phyloP scores from a whole-genome alignment of 495 filamentous ascomycete species.

The Xylaria curta region DNA sequence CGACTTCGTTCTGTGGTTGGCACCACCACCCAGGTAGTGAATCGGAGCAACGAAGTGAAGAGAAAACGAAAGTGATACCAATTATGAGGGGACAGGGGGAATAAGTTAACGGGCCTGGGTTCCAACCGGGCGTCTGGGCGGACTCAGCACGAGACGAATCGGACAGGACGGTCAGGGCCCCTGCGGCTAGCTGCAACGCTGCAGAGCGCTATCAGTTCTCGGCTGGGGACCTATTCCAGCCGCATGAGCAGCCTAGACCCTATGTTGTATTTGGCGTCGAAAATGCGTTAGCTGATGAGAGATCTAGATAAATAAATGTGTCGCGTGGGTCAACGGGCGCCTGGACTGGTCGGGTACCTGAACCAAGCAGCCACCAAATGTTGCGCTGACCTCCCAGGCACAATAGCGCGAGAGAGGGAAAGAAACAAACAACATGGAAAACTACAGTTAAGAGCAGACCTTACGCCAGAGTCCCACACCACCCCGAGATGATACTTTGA shows the following conservation, averaged over 20 bases:
- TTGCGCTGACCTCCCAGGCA: conserved; percentile 6
- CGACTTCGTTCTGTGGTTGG: conserved; percentile 24
- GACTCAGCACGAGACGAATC: conserved; percentile 12
- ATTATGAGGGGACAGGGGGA: conserved; percentile 14
- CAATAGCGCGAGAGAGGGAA: not conserved
- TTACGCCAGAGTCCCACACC: not conserved
- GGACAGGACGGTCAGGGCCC: conserved; percentile 22
- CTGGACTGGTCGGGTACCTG: conserved; percentile 25
- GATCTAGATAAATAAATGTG: conserved; percentile 12
- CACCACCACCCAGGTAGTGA: conserved; percentile 8
- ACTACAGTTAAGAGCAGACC: not conserved
- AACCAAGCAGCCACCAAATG: conserved; percentile 27
- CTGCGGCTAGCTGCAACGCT: conserved; percentile 23
- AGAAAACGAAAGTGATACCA: not conserved
- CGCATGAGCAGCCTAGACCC: conserved; percentile 16
- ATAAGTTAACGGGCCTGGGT: conserved; percentile 13
- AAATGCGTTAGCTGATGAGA: conserved; percentile 25
- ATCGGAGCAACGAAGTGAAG: not conserved
- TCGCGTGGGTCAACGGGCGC: conserved; percentile 13
- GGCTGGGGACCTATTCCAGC: conserved; percentile 21
- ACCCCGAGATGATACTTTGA: not conserved
- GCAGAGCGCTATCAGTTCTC: conserved; percentile 27
- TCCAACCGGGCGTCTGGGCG: conserved; percentile 15
- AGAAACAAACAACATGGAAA: not conserved
- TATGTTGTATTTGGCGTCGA: conserved; percentile 28